A percentile compares a stretch with the other conserved stretches of the same genome.
These are phyloP conservation scores for Rhododendron ferrugineum DNA, from an alignment of 148 eudicot species.

Conservation along the genomic window DNA sequence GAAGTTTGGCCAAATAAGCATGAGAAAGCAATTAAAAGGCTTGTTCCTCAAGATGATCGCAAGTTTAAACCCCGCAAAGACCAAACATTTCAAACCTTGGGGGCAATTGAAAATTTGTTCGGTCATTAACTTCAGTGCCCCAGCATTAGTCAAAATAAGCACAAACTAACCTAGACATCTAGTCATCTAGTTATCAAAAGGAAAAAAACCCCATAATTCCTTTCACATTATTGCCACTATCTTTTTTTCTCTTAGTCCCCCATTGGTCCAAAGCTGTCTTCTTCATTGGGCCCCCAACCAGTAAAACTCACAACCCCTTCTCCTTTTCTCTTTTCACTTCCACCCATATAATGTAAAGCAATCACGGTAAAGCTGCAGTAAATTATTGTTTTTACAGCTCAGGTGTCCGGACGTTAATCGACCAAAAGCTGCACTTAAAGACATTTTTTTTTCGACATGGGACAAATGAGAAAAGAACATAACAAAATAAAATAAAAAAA, in stretches of 20 bases:
- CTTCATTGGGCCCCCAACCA: not conserved
- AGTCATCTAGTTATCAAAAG: not conserved
- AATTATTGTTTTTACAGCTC: not conserved
- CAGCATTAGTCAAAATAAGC: not conserved
- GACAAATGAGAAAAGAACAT: not conserved
- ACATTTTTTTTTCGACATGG: not conserved
- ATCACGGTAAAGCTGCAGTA: not conserved
- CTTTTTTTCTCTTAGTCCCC: not conserved
- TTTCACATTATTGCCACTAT: not conserved
- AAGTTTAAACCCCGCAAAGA: not conserved
- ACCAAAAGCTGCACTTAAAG: no score
- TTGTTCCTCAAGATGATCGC: not conserved
- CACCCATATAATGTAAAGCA: not conserved
- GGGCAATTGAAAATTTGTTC: not conserved
- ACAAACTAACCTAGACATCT: not conserved
- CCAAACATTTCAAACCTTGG: not conserved
- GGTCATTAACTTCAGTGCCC: no score
- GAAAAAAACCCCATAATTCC: not conserved
- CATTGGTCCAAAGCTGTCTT: not conserved
- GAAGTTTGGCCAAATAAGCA: no score
- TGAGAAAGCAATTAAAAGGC: no score
- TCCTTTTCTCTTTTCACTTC: not conserved
- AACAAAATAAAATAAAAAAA: no score
- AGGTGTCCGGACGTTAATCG: not conserved
- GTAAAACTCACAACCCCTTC: not conserved